Conservation (phyloP, 306 rosid species). For the Ormosia emarginata region DNA sequence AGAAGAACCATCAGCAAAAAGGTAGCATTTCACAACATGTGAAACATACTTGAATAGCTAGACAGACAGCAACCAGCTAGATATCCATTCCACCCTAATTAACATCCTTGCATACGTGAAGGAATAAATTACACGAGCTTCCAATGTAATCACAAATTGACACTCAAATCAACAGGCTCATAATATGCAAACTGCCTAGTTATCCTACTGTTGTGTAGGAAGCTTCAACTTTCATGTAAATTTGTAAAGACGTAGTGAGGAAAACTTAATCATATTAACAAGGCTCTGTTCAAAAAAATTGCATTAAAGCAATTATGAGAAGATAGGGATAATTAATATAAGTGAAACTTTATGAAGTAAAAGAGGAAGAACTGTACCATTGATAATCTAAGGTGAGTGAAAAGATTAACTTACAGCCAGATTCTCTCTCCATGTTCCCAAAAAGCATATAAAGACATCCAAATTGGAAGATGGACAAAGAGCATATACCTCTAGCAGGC, state of each 20-base stretch:
- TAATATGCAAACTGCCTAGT: background rate
- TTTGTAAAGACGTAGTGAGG: background rate
- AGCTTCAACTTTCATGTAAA: background rate
- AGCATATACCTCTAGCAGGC: conserved; percentile 56
- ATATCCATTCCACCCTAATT: background rate
- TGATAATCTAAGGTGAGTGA: background rate
- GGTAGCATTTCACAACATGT: background rate
- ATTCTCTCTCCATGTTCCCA: background rate
- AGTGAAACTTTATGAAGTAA: background rate
- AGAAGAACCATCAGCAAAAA: background rate
- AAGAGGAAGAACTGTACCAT: background rate
- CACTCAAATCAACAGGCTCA: background rate
- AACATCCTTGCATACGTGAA: background rate
- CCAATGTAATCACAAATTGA: background rate
- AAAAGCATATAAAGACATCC: background rate
- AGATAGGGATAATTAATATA: background rate
- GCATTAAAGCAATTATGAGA: background rate
- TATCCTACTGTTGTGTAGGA: background rate
- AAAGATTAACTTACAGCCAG: background rate
- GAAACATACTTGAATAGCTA: background rate
- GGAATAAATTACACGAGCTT: background rate
- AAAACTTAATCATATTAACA: background rate
- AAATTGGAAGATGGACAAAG: background rate
- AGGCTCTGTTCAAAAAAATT: background rate
- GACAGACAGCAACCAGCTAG: background rate